Conservation (phyloP, 2,329 filamentous ascomycete genomes). For the Lizonia empirigonia region DNA sequence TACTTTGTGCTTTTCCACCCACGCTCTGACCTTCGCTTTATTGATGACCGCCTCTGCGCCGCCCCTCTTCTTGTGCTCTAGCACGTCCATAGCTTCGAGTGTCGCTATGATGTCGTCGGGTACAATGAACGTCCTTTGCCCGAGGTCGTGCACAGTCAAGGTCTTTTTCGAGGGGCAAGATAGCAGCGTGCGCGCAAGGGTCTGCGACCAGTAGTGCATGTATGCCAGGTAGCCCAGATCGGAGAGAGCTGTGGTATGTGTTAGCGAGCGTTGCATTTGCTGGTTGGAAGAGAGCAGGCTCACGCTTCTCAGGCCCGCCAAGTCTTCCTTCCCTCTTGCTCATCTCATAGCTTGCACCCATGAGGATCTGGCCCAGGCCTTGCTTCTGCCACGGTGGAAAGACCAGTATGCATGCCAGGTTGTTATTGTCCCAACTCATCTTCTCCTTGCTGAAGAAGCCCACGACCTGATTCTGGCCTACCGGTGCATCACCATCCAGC, state of each 20-base stretch:
- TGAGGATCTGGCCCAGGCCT: conserved; percentile 84
- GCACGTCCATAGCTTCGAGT: conserved; percentile 78
- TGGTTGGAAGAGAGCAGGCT: conserved; percentile 6
- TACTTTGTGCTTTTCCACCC: conserved; percentile 68
- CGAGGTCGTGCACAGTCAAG: conserved; percentile 73
- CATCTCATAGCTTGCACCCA: conserved; percentile 92
- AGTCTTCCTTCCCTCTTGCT: conserved; percentile 81
- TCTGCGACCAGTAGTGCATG: conserved; percentile 81
- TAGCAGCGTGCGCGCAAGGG: conserved; percentile 73
- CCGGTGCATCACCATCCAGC: conserved; percentile 23
- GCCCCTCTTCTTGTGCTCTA: conserved; percentile 61
- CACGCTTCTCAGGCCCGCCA: conserved; percentile 87
- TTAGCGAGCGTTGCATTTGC: conserved; percentile 9
- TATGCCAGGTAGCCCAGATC: conserved; percentile 85
- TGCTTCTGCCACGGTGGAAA: conserved; percentile 96
- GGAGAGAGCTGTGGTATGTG: conserved; percentile 67
- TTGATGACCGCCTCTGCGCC: conserved; percentile 57
- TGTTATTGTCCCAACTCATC: conserved; percentile 98
- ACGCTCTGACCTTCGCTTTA: conserved; percentile 66
- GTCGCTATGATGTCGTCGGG: conserved; percentile 81
- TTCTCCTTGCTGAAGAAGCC: conserved; percentile 99
- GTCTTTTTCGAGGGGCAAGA: conserved; percentile 53
- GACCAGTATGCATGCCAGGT: conserved; percentile 91
- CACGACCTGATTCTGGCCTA: conserved; percentile 63
- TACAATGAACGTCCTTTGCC: conserved; percentile 79